Conservation (phyloP, 805 yeast genomes). For the Pichia scutulata region DNA sequence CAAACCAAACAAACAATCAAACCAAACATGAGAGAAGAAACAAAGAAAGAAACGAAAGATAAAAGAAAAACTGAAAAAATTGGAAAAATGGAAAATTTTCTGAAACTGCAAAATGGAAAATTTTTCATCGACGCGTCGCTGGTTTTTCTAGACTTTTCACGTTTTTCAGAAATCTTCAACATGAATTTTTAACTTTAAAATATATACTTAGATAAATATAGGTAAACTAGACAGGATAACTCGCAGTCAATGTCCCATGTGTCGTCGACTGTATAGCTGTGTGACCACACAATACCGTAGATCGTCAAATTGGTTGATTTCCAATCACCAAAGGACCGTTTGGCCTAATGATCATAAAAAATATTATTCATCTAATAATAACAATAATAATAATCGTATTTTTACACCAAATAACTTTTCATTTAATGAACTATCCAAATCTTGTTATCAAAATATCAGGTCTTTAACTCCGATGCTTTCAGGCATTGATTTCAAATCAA, state of each 20-base stretch:
- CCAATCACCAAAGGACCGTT: background rate
- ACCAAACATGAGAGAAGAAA: background rate
- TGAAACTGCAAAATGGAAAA: background rate
- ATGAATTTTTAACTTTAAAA: background rate
- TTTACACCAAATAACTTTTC: slow-evolving; percentile 7
- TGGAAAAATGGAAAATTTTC: no score
- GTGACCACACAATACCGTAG: background rate
- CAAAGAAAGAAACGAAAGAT: background rate
- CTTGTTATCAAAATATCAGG: slow-evolving; percentile 1
- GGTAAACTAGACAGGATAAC: background rate
- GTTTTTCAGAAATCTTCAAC: no score
- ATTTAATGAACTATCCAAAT: background rate
- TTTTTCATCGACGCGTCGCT: background rate
- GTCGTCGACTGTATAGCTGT: background rate
- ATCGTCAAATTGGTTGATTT: background rate
- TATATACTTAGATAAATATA: no score
- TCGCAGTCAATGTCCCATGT: background rate
- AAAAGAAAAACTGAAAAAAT: no score
- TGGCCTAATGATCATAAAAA: background rate
- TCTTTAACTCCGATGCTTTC: background rate
- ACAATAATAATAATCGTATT: background rate
- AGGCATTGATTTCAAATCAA: background rate
- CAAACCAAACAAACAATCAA: background rate
- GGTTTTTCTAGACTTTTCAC: background rate
- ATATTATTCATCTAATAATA: background rate